phyloP scores from a whole-genome alignment of 768 basidiomycete species.

The Podaxis mareebaensis region DNA sequence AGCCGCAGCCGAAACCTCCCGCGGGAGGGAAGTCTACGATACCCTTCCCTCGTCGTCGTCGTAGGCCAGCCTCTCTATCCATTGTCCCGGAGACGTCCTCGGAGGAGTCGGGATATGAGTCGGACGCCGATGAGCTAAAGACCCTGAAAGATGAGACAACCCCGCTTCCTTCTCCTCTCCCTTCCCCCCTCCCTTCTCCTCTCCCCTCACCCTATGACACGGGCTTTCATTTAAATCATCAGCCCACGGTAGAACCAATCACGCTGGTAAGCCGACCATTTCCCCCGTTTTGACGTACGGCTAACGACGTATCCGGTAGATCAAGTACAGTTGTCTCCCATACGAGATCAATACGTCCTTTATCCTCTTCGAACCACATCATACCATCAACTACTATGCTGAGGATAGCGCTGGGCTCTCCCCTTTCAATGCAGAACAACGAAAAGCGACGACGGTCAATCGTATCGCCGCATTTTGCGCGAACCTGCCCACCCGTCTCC shows the following conservation, averaged over 20 bases:
- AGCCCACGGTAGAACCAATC: slow-evolving; percentile 13
- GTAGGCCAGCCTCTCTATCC: slow-evolving; percentile 2
- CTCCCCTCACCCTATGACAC: slow-evolving; percentile 13
- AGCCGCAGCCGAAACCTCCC: neutral
- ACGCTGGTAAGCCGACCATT: slow-evolving; percentile 9
- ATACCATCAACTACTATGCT: slow-evolving; percentile 21
- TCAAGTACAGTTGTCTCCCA: slow-evolving; percentile 16
- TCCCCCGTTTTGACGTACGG: neutral
- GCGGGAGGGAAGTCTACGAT: slow-evolving; percentile 1
- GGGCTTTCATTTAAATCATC: slow-evolving; percentile 12
- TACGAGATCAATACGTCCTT: slow-evolving; percentile 21
- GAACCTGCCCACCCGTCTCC: slow-evolving; percentile 24
- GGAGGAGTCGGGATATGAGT: slow-evolving; percentile 17
- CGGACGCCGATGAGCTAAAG: slow-evolving; percentile 14
- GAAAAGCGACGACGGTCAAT: slow-evolving; percentile 19
- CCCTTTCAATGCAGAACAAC: slow-evolving; percentile 17
- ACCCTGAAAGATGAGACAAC: slow-evolving; percentile 13
- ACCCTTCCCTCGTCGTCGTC: slow-evolving; percentile 6
- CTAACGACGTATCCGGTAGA: slow-evolving; percentile 5
- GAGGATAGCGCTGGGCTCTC: slow-evolving; percentile 24
- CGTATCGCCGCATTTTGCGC: slow-evolving; percentile 26
- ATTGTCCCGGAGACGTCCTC: slow-evolving; percentile 12
- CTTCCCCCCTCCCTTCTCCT: slow-evolving; percentile 6
- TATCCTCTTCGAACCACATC: slow-evolving; percentile 20
- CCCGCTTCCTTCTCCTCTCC: slow-evolving; percentile 5